Conservation (phyloP, 108 stramenopile genomes). For the Schizochytrium sp. region DNA sequence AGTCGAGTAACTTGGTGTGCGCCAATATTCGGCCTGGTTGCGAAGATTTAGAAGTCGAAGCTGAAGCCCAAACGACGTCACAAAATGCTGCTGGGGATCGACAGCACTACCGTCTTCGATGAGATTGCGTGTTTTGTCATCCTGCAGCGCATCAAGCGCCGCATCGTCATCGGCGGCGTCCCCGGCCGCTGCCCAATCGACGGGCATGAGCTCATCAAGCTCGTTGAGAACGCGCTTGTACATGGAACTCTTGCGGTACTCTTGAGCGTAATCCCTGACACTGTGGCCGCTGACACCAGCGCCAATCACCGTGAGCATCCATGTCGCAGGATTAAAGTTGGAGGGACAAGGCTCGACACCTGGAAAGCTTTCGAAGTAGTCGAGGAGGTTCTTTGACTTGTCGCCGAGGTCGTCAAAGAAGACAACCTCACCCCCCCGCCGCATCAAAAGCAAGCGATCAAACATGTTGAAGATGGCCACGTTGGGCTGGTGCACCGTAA, state of each 20-base stretch:
- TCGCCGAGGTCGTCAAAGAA: conserved; percentile 66
- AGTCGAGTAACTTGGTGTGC: conserved; percentile 20
- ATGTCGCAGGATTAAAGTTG: conserved; percentile 68
- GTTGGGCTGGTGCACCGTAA: conserved; percentile 76
- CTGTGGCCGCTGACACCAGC: conserved; percentile 27
- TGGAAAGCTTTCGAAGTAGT: conserved; percentile 48
- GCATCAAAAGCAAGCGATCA: conserved; percentile 61
- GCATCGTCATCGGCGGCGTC: neutral
- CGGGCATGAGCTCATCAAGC: neutral
- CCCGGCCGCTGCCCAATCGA: neutral
- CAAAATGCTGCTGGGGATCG: neutral
- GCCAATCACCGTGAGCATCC: conserved; percentile 68
- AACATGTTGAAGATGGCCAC: conserved; percentile 66
- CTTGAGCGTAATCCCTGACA: neutral
- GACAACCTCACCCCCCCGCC: conserved; percentile 68
- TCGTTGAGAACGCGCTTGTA: neutral
- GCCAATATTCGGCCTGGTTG: conserved; percentile 27
- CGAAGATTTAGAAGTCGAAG: conserved; percentile 19
- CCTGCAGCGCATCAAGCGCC: conserved; percentile 2
- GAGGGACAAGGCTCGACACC: conserved; percentile 2
- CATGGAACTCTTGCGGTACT: neutral
- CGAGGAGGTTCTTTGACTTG: conserved; percentile 45
- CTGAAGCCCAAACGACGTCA: conserved; percentile 13
- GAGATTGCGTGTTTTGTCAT: neutral
- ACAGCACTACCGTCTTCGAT: neutral